Evolutionary conservation across 1,139 yeast species (phyloP).

Genomic region (Hyphopichia burtonii): DNA sequence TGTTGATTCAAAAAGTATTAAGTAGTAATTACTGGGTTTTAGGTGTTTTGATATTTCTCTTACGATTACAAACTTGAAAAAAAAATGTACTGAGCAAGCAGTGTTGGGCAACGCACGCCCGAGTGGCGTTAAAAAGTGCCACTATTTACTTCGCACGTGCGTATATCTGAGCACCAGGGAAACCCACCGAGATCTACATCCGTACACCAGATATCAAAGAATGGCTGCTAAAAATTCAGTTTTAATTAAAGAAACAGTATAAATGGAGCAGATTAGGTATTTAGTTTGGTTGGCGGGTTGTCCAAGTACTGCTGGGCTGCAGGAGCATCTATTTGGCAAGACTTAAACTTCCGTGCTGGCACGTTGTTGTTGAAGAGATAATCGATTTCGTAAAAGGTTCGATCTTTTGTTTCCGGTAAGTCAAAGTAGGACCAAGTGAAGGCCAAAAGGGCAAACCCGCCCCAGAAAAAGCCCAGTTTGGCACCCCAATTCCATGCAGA

Average conservation of each 20-base stretch:
- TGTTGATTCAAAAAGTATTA: slow-evolving; percentile 1
- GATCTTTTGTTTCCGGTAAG: slow-evolving; percentile 57
- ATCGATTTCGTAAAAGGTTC: slow-evolving; percentile 63
- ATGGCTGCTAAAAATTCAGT: not conserved
- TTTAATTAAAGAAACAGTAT: too few species aligned
- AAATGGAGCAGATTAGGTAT: too few species aligned
- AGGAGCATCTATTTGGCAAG: slow-evolving; percentile 30
- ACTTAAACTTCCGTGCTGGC: slow-evolving; percentile 42
- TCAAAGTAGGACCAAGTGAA: slow-evolving; percentile 50
- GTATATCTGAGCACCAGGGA: too few species aligned
- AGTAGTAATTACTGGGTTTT: not conserved
- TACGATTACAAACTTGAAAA: not conserved
- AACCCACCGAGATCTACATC: too few species aligned
- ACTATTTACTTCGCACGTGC: not conserved
- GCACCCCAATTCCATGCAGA: slow-evolving; percentile 60
- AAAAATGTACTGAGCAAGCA: not conserved
- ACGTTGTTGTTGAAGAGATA: slow-evolving; percentile 43
- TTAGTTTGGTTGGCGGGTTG: too few species aligned
- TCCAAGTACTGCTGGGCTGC: slow-evolving; percentile 3
- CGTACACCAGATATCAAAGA: not conserved
- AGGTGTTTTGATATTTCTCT: not conserved
- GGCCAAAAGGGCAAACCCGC: slow-evolving; percentile 43
- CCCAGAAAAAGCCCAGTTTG: slow-evolving; percentile 59
- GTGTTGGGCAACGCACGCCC: not conserved
- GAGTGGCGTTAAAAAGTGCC: not conserved